Evolutionary conservation across 495 filamentous ascomycete genomes (phyloP).

Genomic region (Monascus purpureus): DNA sequence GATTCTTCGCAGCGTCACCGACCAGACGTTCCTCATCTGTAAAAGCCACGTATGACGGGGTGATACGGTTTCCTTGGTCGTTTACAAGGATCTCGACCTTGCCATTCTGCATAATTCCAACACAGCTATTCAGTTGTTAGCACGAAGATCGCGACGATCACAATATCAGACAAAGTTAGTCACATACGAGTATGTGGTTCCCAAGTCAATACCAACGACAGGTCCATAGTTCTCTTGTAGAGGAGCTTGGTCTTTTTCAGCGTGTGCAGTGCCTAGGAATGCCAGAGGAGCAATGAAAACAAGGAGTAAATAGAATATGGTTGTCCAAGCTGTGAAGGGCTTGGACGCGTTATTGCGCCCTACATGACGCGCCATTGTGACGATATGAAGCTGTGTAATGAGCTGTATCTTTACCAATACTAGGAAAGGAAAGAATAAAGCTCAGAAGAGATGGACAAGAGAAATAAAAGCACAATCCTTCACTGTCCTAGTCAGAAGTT

Average conservation of each 20-base stretch:
- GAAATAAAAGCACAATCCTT: too few species aligned
- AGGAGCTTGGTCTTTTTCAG: conserved; percentile 52
- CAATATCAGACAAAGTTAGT: not conserved
- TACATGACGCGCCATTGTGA: conserved; percentile 34
- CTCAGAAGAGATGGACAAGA: not conserved
- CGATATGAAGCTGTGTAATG: conserved; percentile 5
- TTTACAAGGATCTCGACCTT: conserved; percentile 97
- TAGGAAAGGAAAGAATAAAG: conserved; percentile 4
- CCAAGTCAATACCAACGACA: conserved; percentile 91
- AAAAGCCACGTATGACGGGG: conserved; percentile 95
- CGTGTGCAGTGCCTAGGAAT: conserved; percentile 60
- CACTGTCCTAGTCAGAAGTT: too few species aligned
- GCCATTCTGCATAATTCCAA: conserved; percentile 97
- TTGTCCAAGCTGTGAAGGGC: conserved; percentile 48
- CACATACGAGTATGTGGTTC: conserved; percentile 83
- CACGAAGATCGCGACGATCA: not conserved
- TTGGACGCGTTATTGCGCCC: conserved; percentile 30
- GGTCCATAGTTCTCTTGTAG: conserved; percentile 66
- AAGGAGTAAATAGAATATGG: conserved; percentile 71
- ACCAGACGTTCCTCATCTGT: conserved; percentile 95
- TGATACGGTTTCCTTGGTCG: conserved; percentile 98
- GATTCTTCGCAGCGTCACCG: conserved; percentile 99
- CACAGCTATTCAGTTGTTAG: conserved; percentile 41
- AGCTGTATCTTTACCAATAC: conserved; percentile 2
- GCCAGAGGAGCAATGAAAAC: conserved; percentile 64